Percentiles rank a stretch among this genome's conserved stretches.
Evolutionary conservation across 106 monocot species (phyloP).

Genomic region (Platanthera guangdongensis): DNA sequence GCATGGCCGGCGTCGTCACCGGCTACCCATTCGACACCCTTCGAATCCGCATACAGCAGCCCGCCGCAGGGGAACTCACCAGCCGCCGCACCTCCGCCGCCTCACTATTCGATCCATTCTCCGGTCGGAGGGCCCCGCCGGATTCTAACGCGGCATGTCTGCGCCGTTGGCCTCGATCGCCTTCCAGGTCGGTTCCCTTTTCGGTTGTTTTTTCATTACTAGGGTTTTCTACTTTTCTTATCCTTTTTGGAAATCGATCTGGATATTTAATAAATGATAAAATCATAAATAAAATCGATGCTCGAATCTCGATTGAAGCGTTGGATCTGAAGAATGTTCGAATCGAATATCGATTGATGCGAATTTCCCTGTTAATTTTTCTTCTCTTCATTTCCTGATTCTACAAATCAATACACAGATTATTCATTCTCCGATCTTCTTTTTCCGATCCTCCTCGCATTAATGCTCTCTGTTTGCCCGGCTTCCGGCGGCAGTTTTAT

Average conservation of each 20-base stretch:
- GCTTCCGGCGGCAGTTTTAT: too few species aligned
- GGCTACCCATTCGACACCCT: constrained; percentile 91
- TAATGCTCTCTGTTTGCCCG: too few species aligned
- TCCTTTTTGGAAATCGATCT: background rate
- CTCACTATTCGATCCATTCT: constrained; percentile 49
- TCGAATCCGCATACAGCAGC: constrained; percentile 78
- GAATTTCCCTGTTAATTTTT: too few species aligned
- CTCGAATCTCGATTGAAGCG: background rate
- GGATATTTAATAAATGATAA: background rate
- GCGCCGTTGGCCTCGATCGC: constrained; percentile 83
- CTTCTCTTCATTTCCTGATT: too few species aligned
- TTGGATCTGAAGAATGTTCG: background rate
- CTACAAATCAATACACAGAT: too few species aligned
- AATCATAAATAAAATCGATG: too few species aligned
- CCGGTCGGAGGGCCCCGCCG: constrained; percentile 60
- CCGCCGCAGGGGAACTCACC: constrained; percentile 1
- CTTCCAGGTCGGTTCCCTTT: constrained; percentile 49
- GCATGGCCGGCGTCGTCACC: constrained; percentile 85
- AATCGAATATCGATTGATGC: background rate
- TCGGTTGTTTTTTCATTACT: background rate
- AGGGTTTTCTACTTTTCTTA: too few species aligned
- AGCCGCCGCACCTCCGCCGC: constrained; percentile 27
- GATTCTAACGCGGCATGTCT: constrained; percentile 84
- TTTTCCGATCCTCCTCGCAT: too few species aligned
- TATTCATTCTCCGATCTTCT: too few species aligned